Evolutionary conservation across 2,329 filamentous ascomycete species (phyloP), one percentile per base, ranked within the genome.

Genomic region (Polychaeton citri): DNA sequence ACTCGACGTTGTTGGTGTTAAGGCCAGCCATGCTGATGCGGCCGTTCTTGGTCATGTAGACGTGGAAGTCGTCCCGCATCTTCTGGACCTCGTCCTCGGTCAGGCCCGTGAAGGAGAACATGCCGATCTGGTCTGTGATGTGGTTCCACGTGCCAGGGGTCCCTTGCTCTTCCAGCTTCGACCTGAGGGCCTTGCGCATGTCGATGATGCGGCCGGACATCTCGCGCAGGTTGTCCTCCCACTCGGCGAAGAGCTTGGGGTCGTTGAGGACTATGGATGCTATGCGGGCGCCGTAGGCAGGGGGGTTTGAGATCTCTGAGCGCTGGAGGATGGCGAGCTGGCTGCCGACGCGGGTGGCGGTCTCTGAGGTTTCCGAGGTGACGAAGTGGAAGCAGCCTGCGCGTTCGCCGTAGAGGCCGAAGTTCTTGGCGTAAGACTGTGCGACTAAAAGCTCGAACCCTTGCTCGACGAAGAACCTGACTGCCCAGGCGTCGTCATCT

Each of bases 11-110:
- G 53, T 79, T 66, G 18, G 83, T 81, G 62, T 96, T 96, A 47
- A 96, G 65, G n/a, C 90, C 90, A 4, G 90, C 90, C 88, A 98
- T 96, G 57, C 83, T 92, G 62, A 96, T 94, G 33, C 90, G 81
- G 16, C 90, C 90, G 55, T 98, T 98, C 74, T 95, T 95, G 47
- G 88, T 96, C 66, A 88, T 87, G 65, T 90, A 90, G 36, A 90
- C 70, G 59, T 90, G 83, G 40, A 69, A 74, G 34, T 82, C 73
- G 42, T 75, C 68, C 35, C 79, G 71, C 42, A 90, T 64, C 62
- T 74, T 76, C 48, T 72, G 49, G 6, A 88, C 83, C 57, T 90
- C 83, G 43, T 72, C 57, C 63, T 86, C 81, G 9, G 60, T 72
- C 57, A 92, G 63, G 9, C 84, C 84, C 1, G 84, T 92, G 60